Base-by-base conservation (phyloP, 1,284 basidiomycete species). In the Heliocybe sulcata region DNA sequence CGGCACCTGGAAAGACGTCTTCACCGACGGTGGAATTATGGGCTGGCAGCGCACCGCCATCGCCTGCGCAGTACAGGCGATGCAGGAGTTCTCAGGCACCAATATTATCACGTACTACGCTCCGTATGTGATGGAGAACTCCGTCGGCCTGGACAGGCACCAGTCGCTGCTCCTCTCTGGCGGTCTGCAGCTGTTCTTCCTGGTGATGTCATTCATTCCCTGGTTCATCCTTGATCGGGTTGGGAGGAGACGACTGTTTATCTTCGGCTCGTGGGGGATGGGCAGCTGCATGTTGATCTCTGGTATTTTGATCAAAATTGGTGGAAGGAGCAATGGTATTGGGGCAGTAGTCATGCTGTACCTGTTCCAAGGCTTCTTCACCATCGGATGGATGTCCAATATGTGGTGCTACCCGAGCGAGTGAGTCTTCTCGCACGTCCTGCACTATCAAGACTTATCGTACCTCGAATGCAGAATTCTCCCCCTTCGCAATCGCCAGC, bases 341-440 rank as follows among this genome's bases (percentile, higher is more conserved):
- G 38, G 38, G 4, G 38, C 38, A 16, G 38, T 42, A 6, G 38
- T 42, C 4, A 42, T 42, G 38, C 38, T 42, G 12, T 42, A 42
- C 29, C 59, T 68, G 50, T 70, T 69, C 52, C 69, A 69, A 51
- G 65, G 65, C 25, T 59, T 68, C 52, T 68, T 68, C 47, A 63
- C 69, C 1, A 55, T 68, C 26, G 69, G 67, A 1, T 68, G 67
- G 69, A 26, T 68, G 52, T 69, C 53, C 11, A 49, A 26, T 11
- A 29, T 29, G 23, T 49, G 47, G 54, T 56, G 61, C 25, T 62
- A 62, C 56, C 58, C 59, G 22, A 56, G 58, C 20, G 59, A 62
- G 54, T 58, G 60, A 29, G 59, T 59, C 9, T 57, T 56, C 9
- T 47, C 60, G 45, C 60, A 33, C 58, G 58, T 27, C 61, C 59